Evolutionary conservation across 352 stramenopile species (phyloP).

Genomic region (Halophytophthora batemanensis): DNA sequence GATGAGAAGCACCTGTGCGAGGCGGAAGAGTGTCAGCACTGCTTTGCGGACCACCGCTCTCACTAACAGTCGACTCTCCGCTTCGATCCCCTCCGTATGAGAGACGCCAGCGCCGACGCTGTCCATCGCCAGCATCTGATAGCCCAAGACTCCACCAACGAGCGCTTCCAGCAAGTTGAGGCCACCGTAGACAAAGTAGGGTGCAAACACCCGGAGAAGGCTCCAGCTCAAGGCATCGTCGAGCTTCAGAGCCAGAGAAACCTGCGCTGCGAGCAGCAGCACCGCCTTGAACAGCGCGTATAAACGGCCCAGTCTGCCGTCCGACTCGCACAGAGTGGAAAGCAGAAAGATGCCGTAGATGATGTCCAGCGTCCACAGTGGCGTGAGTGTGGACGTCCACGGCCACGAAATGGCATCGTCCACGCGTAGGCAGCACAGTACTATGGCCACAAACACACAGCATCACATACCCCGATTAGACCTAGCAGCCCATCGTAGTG

Average conservation of each 20-base stretch:
- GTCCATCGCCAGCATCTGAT: conserved; percentile 55
- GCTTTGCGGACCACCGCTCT: conserved; percentile 30
- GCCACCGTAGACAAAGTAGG: conserved; percentile 64
- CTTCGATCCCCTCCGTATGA: conserved; percentile 50
- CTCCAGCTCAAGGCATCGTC: conserved; percentile 57
- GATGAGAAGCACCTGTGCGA: conserved; percentile 52
- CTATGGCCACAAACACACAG: conserved; percentile 12
- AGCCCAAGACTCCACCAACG: conserved; percentile 40
- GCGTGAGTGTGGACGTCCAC: conserved; percentile 53
- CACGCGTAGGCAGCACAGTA: conserved; percentile 60
- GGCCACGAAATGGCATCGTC: conserved; percentile 50
- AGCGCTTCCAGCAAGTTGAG: conserved; percentile 70
- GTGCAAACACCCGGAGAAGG: conserved; percentile 54
- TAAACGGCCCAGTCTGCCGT: conserved; percentile 37
- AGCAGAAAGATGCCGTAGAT: conserved; percentile 41
- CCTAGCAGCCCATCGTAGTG: neutral
- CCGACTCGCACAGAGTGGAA: conserved; percentile 13
- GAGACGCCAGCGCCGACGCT: conserved; percentile 50
- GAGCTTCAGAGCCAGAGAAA: conserved; percentile 76
- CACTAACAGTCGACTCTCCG: conserved; percentile 40
- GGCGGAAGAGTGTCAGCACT: conserved; percentile 36
- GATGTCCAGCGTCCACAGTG: conserved; percentile 54
- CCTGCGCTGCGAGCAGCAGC: conserved; percentile 63
- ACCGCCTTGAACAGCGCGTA: conserved; percentile 66
- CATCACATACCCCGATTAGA: neutral